Base-by-base conservation (phyloP, 2,329 filamentous ascomycete species). In the Trichoderma pleuroti region DNA sequence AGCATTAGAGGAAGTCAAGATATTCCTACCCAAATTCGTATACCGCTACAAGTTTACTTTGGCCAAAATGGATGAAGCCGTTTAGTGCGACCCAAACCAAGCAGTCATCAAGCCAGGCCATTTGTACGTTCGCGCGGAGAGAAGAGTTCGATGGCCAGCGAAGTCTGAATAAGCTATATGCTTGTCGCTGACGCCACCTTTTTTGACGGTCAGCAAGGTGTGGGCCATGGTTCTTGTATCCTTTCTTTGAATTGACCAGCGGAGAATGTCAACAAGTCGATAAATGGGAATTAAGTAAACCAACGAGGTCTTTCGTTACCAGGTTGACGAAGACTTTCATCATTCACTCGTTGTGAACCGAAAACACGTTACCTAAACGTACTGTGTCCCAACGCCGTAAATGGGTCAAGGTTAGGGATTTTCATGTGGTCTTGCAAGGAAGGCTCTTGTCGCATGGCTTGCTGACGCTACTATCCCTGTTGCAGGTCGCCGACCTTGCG, bases 1-100 rank as follows among this genome's bases (percentile, higher is more conserved):
- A 77, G 88, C 88, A 0, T 79, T 90, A 8, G 83, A 86, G 71
- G 87, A 91, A 77, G 82, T 89, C 72, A 90, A 90, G 80, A 81
- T 88, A 5, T 84, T 88, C 74, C 32, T 90, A 72, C 81, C 84
- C 1, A 87, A 90, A 79, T 78, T 91, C 30, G 77, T 90, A 2
- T 90, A 84, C 70, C 81, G 88, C 9, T 90, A 90, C 75, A 80
- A 86, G 70, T 90, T 88, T 70, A 77, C 72, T 11, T 76, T 82
- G 21, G 86, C 84, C 14, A 81, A 82, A 3, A 81, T 86, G 7
- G 85, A 81, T 7, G 36, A 63, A 1, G 79, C 84, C 0, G 79
- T 89, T 9, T 86, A 88, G 68, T 89, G 89, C 60, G 87, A 89
- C 73, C 87, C 87, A 1, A 83, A 85, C 80, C 89, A 88, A 76